These are phyloP conservation scores for Russula olivacea DNA, from an alignment of 768 basidiomycete species.

Conservation along the genomic window DNA sequence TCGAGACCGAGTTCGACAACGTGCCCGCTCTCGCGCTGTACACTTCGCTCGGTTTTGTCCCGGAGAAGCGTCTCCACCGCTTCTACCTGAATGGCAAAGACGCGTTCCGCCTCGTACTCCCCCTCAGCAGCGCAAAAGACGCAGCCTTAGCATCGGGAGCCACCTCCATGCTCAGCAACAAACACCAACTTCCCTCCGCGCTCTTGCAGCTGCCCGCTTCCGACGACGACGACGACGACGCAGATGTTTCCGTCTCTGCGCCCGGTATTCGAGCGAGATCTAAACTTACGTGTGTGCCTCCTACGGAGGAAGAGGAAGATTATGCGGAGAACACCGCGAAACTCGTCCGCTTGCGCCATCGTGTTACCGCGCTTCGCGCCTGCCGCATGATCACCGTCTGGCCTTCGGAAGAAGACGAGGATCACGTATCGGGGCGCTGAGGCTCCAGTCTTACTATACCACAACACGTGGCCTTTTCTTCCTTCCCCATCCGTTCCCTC, in stretches of 20 bases:
- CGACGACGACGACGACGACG: slow-evolving; percentile 5
- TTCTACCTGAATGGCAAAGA: slow-evolving; percentile 99
- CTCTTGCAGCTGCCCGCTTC: neutral
- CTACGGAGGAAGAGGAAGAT: neutral
- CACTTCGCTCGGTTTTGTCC: slow-evolving; percentile 88
- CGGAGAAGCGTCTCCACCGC: slow-evolving; percentile 88
- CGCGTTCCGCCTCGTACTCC: slow-evolving; percentile 77
- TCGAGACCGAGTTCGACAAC: slow-evolving; percentile 97
- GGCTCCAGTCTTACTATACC: neutral
- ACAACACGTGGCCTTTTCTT: neutral
- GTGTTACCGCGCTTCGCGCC: slow-evolving; percentile 18
- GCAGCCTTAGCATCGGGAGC: neutral
- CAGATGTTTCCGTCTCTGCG: neutral
- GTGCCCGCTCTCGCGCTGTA: slow-evolving; percentile 81
- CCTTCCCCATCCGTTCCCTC: neutral
- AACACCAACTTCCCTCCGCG: neutral
- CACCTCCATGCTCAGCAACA: neutral
- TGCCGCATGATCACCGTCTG: slow-evolving; percentile 25
- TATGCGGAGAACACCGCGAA: slow-evolving; percentile 11
- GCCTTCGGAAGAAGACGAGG: slow-evolving; percentile 21
- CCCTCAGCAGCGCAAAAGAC: slow-evolving; percentile 36
- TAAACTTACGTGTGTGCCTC: neutral
- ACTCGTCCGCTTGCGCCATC: slow-evolving; percentile 19
- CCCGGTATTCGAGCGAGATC: neutral
- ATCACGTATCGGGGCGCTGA: slow-evolving; percentile 24